Evolutionary conservation across 2,329 filamentous ascomycete species (phyloP), one percentile per base, ranked within the genome.

Genomic region (Hymenoscyphus fructigenus): DNA sequence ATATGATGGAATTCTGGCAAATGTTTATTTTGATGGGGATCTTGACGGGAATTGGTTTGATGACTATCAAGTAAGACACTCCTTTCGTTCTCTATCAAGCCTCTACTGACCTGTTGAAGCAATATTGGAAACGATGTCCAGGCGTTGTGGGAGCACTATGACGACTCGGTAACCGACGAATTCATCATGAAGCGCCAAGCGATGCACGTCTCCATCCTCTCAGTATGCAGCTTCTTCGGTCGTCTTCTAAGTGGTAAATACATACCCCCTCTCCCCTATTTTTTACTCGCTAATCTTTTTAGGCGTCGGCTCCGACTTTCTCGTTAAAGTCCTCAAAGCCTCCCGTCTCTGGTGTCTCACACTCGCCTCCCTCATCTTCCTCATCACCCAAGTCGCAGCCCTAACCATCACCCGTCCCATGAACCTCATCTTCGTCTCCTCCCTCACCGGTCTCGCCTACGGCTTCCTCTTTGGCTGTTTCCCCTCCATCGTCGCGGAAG

Each of bases 391-490:
- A 77, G 71, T 95, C 10, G 88, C 85, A 62, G 94, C 91, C 7
- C 83, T 94, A 41, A 85, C 81, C 47, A 87, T 97, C 66, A 82
- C 85, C 61, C 91, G 95, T 75, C 95, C 95, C 0, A 84, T 92
- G 72, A 81, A 88, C 50, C 85, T 98, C 0, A 88, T 88, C 69
- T 78, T 92, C 32, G 88, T 98, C 20, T 97, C 93, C 0, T 86
- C 88, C 0, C 83, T 96, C 26, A 96, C 91, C 0, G 95, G 95
- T 0, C 81, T 98, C 0, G 93, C 88, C 1, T 99, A 99, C 76
- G 95, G 95, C 2, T 92, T 96, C 69, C 83, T 98, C 0, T 98
- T 98, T 70, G 95, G 95, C 38, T 93, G 97, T 23, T 97, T 91
- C 77, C 95, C 95, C 0, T 93, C 93, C 14, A 87, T 98, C 20